Base-by-base conservation (phyloP, 805 yeast species). In the Spathaspora gorwiae region DNA sequence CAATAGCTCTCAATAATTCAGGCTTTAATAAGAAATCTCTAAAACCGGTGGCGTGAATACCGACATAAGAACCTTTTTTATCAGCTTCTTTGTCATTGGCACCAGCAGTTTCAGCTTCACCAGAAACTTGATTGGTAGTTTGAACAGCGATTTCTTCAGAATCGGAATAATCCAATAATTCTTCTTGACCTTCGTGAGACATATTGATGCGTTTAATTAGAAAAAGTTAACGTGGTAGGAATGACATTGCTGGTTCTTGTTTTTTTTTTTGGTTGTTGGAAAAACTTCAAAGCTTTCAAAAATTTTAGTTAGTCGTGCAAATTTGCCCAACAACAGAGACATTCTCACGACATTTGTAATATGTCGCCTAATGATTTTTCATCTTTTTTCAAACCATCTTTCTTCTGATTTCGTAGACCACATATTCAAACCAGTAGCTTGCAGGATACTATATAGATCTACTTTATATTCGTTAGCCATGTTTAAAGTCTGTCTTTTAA, bases 161-260 rank as follows among this genome's bases (percentile, higher is more conserved):
- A 68, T 94, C 99, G 67, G 97, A 90, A 83, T 94, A 94, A 70
- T 94, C 99, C 73, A 94, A 83, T 67, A 94, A 82, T 80, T 94
- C 99, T 87, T 94, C 99, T 86, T 92, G 98, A 64, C 94, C 95
- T 79, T 87, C 95, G 84, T 87, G 87, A 46, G 96, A 88, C 95
- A 88, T 87, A 30, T 14, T 40, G 12, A 11, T 34, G 31, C 8
- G 32, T 29, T 29, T 29, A 29, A 9, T 9, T 29, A 29, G 12
- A 29, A 29, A 29, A 29, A 11, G 9, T 9, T 29, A 29, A 3
- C 32, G 9, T 9, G 32, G 12, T 9, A 29, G 12, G 32, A 11
- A 29, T 29, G 32, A 29, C 12, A 11, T 9, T 29, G 32, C 32
- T 29, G 32, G 32, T 29, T 29, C 12, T 29, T 29, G 32, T 29